A percentile compares a stretch with the other conserved stretches of the same genome.
These are phyloP conservation scores for Cytospora paraplurivora DNA, from an alignment of 2,329 filamentous ascomycete genomes.

Conservation along the genomic window DNA sequence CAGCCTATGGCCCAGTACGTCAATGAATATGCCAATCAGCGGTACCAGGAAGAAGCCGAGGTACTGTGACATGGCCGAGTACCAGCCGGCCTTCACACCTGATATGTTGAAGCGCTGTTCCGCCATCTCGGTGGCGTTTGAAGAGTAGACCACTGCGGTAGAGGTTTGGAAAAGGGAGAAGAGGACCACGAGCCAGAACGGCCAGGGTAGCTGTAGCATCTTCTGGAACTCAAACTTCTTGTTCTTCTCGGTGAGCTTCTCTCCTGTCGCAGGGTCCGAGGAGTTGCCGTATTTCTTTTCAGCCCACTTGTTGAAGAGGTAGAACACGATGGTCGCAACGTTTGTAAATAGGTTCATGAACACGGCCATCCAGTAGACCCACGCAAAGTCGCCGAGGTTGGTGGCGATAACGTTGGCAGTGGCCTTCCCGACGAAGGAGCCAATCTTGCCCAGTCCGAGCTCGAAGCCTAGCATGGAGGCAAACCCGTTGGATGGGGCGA, in stretches of 20 bases:
- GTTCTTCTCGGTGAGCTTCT: slow-evolving; percentile 61
- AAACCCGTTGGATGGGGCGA: slow-evolving; percentile 62
- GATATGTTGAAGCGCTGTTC: slow-evolving; percentile 60
- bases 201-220: slow-evolving; percentile 60
- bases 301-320: slow-evolving; percentile 56
- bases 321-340: slow-evolving; percentile 54
- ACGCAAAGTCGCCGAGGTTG: slow-evolving; percentile 60
- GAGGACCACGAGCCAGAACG: slow-evolving; percentile 56
- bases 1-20: slow-evolving; percentile 56
- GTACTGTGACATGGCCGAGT: slow-evolving; percentile 59
- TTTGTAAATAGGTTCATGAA: slow-evolving; percentile 68
- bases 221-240: slow-evolving; percentile 59
- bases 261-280: slow-evolving; percentile 58
- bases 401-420: slow-evolving; percentile 61
- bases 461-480: slow-evolving; percentile 63
- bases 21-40: slow-evolving; percentile 56
- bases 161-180: slow-evolving; percentile 63
- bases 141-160: slow-evolving; percentile 54
- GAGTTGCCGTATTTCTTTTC: slow-evolving; percentile 49
- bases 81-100: slow-evolving; percentile 61
- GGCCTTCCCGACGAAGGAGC: slow-evolving; percentile 61
- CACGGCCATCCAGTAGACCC: slow-evolving; percentile 63
- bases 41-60: slow-evolving; percentile 60
- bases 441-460: slow-evolving; percentile 62
- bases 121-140: slow-evolving; percentile 63